Conservation (phyloP, 2,329 filamentous ascomycete genomes). For the Chaetomiaceae sp. region DNA sequence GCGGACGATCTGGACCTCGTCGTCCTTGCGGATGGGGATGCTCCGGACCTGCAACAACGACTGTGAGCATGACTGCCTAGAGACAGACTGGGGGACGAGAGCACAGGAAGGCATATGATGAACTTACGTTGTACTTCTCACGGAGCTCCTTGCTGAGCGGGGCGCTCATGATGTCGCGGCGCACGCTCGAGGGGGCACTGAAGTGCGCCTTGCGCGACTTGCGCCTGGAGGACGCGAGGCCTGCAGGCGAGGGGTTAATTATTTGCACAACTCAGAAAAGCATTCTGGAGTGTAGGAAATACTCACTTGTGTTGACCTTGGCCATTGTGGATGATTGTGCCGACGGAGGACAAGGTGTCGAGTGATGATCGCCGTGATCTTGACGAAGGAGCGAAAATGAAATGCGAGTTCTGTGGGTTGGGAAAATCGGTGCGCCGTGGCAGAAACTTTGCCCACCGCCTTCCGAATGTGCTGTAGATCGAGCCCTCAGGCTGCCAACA, state of each 20-base stretch:
- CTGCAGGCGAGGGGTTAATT: conserved; percentile 34
- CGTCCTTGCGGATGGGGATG: conserved; percentile 96
- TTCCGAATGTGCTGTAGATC: too few species aligned
- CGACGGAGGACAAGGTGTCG: conserved; percentile 23
- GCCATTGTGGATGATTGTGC: conserved; percentile 52
- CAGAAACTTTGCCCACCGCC: conserved; percentile 11
- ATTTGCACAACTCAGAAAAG: background rate
- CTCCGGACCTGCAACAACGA: conserved; percentile 65
- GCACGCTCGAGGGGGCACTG: conserved; percentile 85
- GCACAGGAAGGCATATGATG: background rate
- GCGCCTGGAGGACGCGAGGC: conserved; percentile 76
- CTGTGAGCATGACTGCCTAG: background rate
- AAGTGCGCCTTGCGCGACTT: conserved; percentile 99
- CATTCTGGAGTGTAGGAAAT: too few species aligned
- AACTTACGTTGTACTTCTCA: conserved; percentile 94
- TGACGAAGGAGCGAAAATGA: conserved; percentile 18
- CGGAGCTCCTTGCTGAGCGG: conserved; percentile 93
- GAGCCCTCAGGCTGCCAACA: too few species aligned
- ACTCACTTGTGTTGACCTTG: conserved; percentile 54
- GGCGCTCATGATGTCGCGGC: conserved; percentile 95
- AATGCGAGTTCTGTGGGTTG: conserved; percentile 17
- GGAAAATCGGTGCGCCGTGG: conserved; percentile 19
- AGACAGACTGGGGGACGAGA: background rate
- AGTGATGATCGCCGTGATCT: conserved; percentile 25
- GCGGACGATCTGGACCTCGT: conserved; percentile 88